Base-by-base conservation (phyloP, 495 filamentous ascomycete genomes). In the Gamarada debralockiae region DNA sequence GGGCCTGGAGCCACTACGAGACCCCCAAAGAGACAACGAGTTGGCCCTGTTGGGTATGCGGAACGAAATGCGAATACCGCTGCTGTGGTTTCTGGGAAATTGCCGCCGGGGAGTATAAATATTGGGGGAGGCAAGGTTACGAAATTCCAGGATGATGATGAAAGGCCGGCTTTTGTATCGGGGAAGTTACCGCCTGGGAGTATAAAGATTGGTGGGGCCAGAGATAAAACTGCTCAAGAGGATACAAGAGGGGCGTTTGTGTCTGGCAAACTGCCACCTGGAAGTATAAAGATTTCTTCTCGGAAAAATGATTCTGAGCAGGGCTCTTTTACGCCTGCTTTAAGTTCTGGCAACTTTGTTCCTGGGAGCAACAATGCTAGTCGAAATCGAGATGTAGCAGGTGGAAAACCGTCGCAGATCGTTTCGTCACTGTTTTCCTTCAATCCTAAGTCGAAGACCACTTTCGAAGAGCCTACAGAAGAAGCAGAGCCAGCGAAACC, bases 381-480 rank as follows among this genome's bases (percentile, higher is more conserved):
- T 18, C 25, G 34, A n/a, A 50, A 25, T 29, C 43, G 45, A 46
- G 50, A 58, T 41, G 60, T 48, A 10, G 50, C 61, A n/a, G 46
- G 41, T 10, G 66, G 53, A 31, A 65, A 66, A 52, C 65, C 74
- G 22, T 68, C 70, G 20, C 78, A 86, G 42, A 77, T 97, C 44
- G 81, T 95, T 21, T 97, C 93, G 25, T 93, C 92, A 20, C 74
- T 98, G 3, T 97, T 96, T 69, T 85, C 91, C 2, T 89, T 79
- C 64, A 98, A 97, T 52, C 92, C 92, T 1, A 69, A 73, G 7
- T 74, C 87, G 9, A 78, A 76, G 49, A 83, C 80, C 27, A 67
- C 66, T 12, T 76, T 82, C 42, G 65, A 73, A 20, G 45, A 67
- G 13, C 61, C 64, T 5, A 51, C 57, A 3, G 54, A 50, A 29